Percentiles rank a stretch among this genome's conserved stretches.
Evolutionary conservation across 2,329 filamentous ascomycete species (phyloP).

Genomic region (Penicillium sp.): DNA sequence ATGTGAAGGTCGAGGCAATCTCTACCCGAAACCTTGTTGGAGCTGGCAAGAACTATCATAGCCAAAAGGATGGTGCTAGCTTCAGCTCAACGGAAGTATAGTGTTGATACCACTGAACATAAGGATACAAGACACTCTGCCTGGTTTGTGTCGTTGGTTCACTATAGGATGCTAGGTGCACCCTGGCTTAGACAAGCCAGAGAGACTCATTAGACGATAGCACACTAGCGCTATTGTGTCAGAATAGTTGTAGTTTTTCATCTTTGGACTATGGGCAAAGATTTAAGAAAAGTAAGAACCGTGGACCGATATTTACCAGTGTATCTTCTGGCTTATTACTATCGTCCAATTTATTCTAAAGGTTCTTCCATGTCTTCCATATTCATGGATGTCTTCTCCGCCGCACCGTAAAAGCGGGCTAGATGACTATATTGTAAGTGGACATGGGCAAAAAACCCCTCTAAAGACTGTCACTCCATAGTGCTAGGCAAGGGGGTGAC

Average conservation of each 20-base stretch:
- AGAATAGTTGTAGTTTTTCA: neutral
- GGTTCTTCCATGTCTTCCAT: neutral
- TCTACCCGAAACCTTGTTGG: neutral
- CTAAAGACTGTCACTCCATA: neutral
- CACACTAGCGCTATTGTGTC: neutral
- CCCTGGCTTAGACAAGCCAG: neutral
- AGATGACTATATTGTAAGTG: neutral
- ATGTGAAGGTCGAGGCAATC: neutral
- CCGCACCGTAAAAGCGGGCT: neutral
- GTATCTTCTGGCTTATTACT: neutral
- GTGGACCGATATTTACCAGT: neutral
- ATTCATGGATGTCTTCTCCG: neutral
- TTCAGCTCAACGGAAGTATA: neutral
- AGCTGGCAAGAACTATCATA: neutral
- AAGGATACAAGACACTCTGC: neutral
- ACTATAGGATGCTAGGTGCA: neutral
- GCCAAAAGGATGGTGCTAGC: neutral
- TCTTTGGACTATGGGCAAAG: neutral
- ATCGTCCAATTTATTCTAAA: neutral
- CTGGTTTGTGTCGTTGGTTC: neutral
- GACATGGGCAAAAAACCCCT: neutral
- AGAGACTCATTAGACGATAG: neutral
- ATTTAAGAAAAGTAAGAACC: neutral
- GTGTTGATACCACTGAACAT: neutral
- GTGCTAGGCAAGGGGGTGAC: neutral